Conservation (phyloP, 2,329 filamentous ascomycete species). For the Paracoccidioides lutzii region DNA sequence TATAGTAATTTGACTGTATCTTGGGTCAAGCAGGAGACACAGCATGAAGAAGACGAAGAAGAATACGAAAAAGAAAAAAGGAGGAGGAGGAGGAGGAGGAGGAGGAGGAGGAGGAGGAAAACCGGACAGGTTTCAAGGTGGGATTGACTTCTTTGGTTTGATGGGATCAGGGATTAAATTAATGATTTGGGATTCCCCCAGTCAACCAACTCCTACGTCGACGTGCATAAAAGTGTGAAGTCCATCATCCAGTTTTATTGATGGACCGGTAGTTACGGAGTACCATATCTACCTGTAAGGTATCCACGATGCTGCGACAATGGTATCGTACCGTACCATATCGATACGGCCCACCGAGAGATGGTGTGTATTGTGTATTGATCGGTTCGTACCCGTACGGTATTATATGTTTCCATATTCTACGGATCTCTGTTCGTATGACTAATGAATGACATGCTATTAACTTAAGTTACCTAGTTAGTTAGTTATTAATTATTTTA, state of each 20-base stretch:
- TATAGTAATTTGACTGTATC: background rate
- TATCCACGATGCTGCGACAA: background rate
- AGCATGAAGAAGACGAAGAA: background rate
- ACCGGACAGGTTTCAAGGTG: background rate
- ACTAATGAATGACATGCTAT: too few relatives aligned
- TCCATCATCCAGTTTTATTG: too few relatives aligned
- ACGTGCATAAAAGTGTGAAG: background rate
- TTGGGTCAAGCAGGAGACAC: constrained; percentile 8
- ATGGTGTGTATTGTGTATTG: background rate
- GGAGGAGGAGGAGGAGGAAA: background rate
- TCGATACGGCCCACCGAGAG: background rate
- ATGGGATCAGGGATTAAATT: constrained; percentile 1
- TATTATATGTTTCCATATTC: background rate
- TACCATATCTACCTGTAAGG: background rate
- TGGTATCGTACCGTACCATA: background rate
- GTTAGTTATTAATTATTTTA: too few relatives aligned
- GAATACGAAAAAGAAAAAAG: background rate
- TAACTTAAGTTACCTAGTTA: too few relatives aligned
- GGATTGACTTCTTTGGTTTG: background rate
- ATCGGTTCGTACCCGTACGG: background rate
- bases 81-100: background rate
- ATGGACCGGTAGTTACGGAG: too few relatives aligned
- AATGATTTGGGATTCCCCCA: background rate
- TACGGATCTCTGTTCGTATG: too few relatives aligned
- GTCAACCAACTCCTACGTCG: background rate